Evolutionary conservation across 2,329 filamentous ascomycete genomes (phyloP).

Genomic region (Huntiella abstrusa): DNA sequence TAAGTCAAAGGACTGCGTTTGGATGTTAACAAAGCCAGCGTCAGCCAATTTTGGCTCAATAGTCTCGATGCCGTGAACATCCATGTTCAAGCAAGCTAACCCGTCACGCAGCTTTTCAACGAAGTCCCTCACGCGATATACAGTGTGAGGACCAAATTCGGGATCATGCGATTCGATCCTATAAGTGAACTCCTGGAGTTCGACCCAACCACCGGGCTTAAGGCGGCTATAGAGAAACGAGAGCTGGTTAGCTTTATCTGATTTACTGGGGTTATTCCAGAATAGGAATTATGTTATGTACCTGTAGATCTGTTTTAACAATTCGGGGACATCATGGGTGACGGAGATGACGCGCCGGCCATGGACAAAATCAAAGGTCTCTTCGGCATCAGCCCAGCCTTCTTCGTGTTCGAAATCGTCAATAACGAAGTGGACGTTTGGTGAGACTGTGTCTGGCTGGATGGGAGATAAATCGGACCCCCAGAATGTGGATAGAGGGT

Average conservation of each 20-base stretch:
- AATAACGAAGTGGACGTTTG: constrained; percentile 32
- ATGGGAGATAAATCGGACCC: constrained; percentile 34
- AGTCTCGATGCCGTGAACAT: constrained; percentile 22
- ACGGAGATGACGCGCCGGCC: constrained; percentile 28
- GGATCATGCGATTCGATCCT: constrained; percentile 25
- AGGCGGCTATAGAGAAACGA: constrained; percentile 22
- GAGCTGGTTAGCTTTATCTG: no score
- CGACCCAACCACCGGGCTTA: constrained; percentile 32
- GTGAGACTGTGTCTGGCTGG: constrained; percentile 30
- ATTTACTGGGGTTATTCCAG: no score
- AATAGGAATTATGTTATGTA: constrained; percentile 12
- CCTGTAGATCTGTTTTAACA: constrained; percentile 26
- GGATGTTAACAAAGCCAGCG: constrained; percentile 25
- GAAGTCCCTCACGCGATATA: constrained; percentile 30
- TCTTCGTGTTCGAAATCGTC: constrained; percentile 32
- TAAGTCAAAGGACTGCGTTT: constrained; percentile 25
- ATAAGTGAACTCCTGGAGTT: constrained; percentile 29
- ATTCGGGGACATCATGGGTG: constrained; percentile 22
- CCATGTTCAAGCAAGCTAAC: constrained; percentile 23
- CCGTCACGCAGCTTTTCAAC: constrained; percentile 23
- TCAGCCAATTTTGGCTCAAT: constrained; percentile 20
- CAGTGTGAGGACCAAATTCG: constrained; percentile 20
- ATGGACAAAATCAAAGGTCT: constrained; percentile 30
- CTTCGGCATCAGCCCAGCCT: constrained; percentile 28
- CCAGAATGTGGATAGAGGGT: constrained; percentile 24